phyloP scores from a whole-genome alignment of 192 early-diverging fungal genomes.

The Lunasporangiospora selenospora region DNA sequence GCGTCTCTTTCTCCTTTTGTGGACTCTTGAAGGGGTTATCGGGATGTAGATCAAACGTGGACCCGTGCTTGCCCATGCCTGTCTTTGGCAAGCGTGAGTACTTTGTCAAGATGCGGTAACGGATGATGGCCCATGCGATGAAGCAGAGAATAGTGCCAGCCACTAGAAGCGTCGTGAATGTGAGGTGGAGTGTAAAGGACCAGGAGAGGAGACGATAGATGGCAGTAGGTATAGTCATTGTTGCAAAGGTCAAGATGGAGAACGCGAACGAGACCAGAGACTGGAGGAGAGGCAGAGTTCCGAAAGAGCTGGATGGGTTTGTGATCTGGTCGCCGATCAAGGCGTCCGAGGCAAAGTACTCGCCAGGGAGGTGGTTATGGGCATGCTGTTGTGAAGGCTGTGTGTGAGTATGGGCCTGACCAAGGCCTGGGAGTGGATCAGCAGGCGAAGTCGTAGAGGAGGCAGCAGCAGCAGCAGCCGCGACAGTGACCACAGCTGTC shows the following conservation, averaged over 20 bases:
- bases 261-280: slow-evolving; percentile 45
- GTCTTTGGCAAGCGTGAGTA: slow-evolving; percentile 75
- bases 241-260: slow-evolving; percentile 51
- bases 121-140: slow-evolving; percentile 63
- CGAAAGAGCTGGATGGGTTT: neutral
- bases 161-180: slow-evolving; percentile 64
- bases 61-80: slow-evolving; percentile 40
- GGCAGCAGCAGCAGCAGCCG: slow-evolving; percentile 5
- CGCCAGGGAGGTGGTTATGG: neutral
- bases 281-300: slow-evolving; percentile 19
- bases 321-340: neutral
- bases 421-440: neutral
- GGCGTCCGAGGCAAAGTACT: neutral
- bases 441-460: slow-evolving; percentile 1
- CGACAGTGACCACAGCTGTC: neutral
- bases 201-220: slow-evolving; percentile 62
- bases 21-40: slow-evolving; percentile 57
- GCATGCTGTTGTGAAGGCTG: neutral
- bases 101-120: slow-evolving; percentile 73
- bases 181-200: slow-evolving; percentile 68
- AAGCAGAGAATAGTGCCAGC: slow-evolving; percentile 37
- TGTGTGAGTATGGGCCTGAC: neutral
- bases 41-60: slow-evolving; percentile 79
- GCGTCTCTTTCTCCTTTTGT: slow-evolving; percentile 59
- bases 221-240: slow-evolving; percentile 58